These are phyloP conservation scores for Euptelea pleiosperma DNA, from an alignment of 164 flowering plant genomes.

Conservation along the genomic window DNA sequence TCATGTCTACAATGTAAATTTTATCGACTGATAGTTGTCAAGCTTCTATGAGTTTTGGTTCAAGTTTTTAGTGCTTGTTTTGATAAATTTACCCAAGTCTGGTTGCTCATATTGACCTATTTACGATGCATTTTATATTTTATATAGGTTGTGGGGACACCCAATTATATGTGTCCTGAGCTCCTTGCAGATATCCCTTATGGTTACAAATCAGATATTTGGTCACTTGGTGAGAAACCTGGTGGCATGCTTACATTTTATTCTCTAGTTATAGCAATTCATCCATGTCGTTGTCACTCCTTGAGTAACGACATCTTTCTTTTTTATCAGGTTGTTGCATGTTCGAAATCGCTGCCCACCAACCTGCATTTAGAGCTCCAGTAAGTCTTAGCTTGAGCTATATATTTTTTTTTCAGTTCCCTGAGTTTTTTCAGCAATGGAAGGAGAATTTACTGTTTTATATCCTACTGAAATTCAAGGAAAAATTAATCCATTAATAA, in stretches of 20 bases:
- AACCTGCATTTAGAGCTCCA: conserved; percentile 77
- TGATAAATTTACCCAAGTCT: too few species aligned
- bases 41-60: too few species aligned
- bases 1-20: background rate
- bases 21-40: too few species aligned
- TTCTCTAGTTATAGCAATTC: background rate
- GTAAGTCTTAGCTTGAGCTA: conserved; percentile 38
- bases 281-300: conserved; percentile 1
- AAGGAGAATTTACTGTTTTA: background rate
- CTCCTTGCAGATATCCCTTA: conserved; percentile 87
- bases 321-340: conserved; percentile 72
- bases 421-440: background rate
- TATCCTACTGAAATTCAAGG: background rate
- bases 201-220: conserved; percentile 91
- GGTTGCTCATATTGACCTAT: background rate
- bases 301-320: conserved; percentile 5
- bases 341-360: conserved; percentile 92
- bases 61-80: too few species aligned
- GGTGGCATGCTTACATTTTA: conserved; percentile 3
- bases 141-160: conserved; percentile 73
- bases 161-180: conserved; percentile 93
- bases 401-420: conserved; percentile 9
- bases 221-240: conserved; percentile 72
- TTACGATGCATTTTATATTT: background rate
- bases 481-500: conserved; percentile 2